phyloP scores from a whole-genome alignment of 768 basidiomycete genomes.

The Lactifluus echinatus region DNA sequence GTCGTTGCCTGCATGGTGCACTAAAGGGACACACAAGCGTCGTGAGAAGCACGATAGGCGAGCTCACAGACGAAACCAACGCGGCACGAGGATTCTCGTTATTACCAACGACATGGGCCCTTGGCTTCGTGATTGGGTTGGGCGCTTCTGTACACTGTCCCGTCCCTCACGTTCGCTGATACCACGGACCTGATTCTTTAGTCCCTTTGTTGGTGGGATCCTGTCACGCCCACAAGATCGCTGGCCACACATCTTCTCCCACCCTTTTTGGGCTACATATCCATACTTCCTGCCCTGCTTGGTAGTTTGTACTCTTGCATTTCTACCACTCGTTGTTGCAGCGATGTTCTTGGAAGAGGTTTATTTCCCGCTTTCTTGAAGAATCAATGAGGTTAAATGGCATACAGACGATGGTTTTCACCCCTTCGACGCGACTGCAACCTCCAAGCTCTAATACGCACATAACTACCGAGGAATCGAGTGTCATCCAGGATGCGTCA shows the following conservation, averaged over 20 bases:
- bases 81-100: too few species aligned
- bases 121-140: conserved; percentile 16
- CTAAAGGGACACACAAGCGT: conserved; percentile 33
- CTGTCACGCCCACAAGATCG: conserved; percentile 22
- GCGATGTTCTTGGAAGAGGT: conserved; percentile 11
- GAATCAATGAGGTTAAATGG: not conserved
- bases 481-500: not conserved
- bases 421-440: not conserved
- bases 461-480: not conserved
- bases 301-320: not conserved
- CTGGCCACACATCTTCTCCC: conserved; percentile 18
- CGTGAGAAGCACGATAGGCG: conserved; percentile 23
- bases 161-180: not conserved
- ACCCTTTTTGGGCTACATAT: conserved; percentile 21
- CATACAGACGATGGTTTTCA: not conserved
- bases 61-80: conserved; percentile 51
- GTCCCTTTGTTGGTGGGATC: conserved; percentile 21
- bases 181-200: too few species aligned
- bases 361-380: not conserved
- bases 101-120: conserved; percentile 24
- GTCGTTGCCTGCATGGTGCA: conserved; percentile 25
- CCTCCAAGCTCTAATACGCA: not conserved
- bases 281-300: conserved; percentile 24
- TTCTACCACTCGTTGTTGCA: not conserved
- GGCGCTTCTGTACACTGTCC: too few species aligned